Conservation (phyloP, 768 basidiomycete genomes). For the Gymnopilus dilepis region DNA sequence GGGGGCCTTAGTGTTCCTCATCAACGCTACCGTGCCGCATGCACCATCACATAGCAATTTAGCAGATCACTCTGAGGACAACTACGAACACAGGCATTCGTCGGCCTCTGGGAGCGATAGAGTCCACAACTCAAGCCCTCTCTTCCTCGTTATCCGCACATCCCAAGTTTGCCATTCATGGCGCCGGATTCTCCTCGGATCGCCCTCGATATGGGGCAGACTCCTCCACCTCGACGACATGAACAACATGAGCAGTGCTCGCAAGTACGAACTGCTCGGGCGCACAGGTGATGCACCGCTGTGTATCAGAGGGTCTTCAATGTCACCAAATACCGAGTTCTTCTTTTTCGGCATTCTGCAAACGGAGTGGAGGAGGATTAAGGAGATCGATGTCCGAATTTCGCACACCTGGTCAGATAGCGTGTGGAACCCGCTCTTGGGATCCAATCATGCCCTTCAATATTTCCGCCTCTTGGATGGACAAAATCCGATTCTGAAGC, state of each 20-base stretch:
- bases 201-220: conserved; percentile 7
- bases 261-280: background rate
- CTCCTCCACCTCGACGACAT: background rate
- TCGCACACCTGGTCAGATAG: background rate
- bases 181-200: conserved; percentile 13
- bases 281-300: background rate
- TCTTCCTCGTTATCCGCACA: background rate
- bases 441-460: background rate
- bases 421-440: background rate
- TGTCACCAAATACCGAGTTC: background rate
- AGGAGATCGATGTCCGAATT: background rate
- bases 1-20: no score
- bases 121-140: background rate
- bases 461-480: background rate
- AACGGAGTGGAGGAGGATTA: background rate
- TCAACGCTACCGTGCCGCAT: no score
- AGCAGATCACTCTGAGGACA: no score
- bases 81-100: no score
- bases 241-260: background rate
- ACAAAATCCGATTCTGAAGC: background rate
- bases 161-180: conserved; percentile 16
- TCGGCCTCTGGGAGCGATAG: background rate
- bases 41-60: background rate
- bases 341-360: background rate
- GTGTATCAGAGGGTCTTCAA: background rate